Percentiles rank a stretch among this genome's conserved stretches.
phyloP scores from a whole-genome alignment of 305 asterid genomes.

The Nicotiana rustica region DNA sequence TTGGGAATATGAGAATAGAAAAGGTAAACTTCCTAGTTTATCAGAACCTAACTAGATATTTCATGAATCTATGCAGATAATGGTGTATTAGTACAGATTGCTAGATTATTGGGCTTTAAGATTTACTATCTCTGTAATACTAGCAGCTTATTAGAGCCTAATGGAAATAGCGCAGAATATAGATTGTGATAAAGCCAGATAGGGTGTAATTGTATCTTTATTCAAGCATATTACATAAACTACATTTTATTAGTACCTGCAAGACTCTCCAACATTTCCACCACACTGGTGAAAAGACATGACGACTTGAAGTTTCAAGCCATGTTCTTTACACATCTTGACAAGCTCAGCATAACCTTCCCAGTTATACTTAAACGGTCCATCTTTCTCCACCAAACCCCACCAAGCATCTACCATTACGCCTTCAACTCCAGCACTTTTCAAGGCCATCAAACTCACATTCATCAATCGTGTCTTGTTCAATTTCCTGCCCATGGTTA shows the following conservation, averaged over 20 bases:
- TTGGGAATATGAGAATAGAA: neutral
- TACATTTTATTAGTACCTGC: conserved; percentile 59
- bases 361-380: conserved; percentile 87
- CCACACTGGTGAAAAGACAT: conserved; percentile 99
- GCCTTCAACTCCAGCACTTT: conserved; percentile 85
- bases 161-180: neutral
- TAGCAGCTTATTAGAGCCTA: neutral
- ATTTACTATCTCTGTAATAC: neutral
- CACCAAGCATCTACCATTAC: conserved; percentile 97
- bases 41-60: neutral
- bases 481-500: conserved; percentile 64
- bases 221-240: neutral
- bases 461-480: conserved; percentile 78
- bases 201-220: neutral
- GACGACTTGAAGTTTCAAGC: conserved; percentile 89
- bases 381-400: conserved; percentile 96
- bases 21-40: neutral
- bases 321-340: conserved; percentile 72
- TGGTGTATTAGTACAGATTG: neutral
- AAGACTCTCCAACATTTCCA: conserved; percentile 93
- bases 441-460: conserved; percentile 88
- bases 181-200: neutral
- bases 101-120: neutral
- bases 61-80: neutral
- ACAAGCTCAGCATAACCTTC: conserved; percentile 88